phyloP scores from a whole-genome alignment of 1,139 yeast genomes.

The Lodderomyces pseudojiufengensis region DNA sequence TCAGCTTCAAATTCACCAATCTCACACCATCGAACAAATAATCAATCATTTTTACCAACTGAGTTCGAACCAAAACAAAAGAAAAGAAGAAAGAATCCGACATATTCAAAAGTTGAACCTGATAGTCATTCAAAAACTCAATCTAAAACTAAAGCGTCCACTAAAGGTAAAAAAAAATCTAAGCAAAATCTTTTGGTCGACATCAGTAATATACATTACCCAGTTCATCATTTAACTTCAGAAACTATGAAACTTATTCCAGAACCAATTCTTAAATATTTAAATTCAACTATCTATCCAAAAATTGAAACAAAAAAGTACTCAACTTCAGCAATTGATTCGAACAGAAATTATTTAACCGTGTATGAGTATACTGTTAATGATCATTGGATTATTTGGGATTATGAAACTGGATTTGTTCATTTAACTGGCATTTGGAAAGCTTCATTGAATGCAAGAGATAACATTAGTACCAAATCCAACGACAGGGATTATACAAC shows the following conservation, averaged over 20 bases:
- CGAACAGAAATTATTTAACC: conserved; percentile 58
- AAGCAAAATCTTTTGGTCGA: conserved; percentile 2
- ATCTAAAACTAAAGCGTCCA: conserved; percentile 2
- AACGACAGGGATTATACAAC: too few species aligned
- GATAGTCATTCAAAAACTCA: too few species aligned
- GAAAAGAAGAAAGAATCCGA: conserved; percentile 3
- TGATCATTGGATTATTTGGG: conserved; percentile 80
- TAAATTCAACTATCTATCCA: conserved; percentile 20
- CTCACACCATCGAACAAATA: too few species aligned
- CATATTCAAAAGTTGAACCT: background rate
- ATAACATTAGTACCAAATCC: too few species aligned
- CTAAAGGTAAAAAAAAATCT: conserved; percentile 7
- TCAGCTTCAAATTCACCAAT: too few species aligned
- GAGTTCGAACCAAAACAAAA: too few species aligned
- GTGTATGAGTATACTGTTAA: conserved; percentile 71
- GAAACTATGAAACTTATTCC: conserved; percentile 3
- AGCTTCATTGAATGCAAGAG: conserved; percentile 42
- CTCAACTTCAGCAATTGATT: conserved; percentile 63
- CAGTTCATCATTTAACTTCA: conserved; percentile 6
- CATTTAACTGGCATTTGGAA: conserved; percentile 93
- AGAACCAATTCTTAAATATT: conserved; percentile 3
- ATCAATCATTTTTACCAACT: too few species aligned
- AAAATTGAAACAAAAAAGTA: conserved; percentile 59
- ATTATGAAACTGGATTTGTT: conserved; percentile 80
- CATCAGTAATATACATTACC: conserved; percentile 9